Percentiles rank a stretch among this genome's conserved stretches.
These are phyloP conservation scores for Teunomyces kruisii DNA, from an alignment of 805 yeast genomes.

Conservation along the genomic window DNA sequence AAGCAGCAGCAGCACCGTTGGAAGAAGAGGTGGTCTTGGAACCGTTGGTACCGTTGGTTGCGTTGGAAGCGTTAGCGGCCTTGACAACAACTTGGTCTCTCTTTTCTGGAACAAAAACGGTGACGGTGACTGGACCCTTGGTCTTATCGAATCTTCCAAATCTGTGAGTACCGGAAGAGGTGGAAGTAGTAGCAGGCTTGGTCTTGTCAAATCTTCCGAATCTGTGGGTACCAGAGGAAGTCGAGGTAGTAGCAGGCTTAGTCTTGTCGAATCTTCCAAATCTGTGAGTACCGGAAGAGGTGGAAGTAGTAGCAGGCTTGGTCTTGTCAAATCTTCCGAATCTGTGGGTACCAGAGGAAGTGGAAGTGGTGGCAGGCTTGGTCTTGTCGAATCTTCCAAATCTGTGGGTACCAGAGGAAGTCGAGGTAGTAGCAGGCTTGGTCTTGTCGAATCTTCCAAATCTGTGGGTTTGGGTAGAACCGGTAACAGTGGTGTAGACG, in stretches of 20 bases:
- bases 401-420: slow-evolving; percentile 27
- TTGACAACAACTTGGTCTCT: slow-evolving; percentile 7
- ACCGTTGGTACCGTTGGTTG: slow-evolving; percentile 21
- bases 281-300: slow-evolving; percentile 45
- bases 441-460: slow-evolving; percentile 58
- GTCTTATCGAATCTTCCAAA: slow-evolving; percentile 37
- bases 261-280: slow-evolving; percentile 57
- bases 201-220: slow-evolving; percentile 38
- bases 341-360: slow-evolving; percentile 45
- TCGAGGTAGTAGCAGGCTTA: slow-evolving; percentile 23
- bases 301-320: slow-evolving; percentile 30
- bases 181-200: slow-evolving; percentile 29
- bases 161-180: slow-evolving; percentile 34
- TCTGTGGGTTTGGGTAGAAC: slow-evolving; percentile 44
- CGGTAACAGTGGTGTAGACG: slow-evolving; percentile 30
- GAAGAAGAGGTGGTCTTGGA: slow-evolving; percentile 18
- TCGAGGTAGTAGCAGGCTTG: slow-evolving; percentile 30
- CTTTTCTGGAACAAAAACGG: slow-evolving; percentile 24
- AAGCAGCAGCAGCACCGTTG: slow-evolving; percentile 21
- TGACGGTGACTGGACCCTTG: slow-evolving; percentile 36
- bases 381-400: slow-evolving; percentile 38
- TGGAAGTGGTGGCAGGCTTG: slow-evolving; percentile 29
- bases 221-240: slow-evolving; percentile 27
- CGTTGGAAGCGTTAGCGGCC: slow-evolving; percentile 16
- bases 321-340: slow-evolving; percentile 58